Percentiles rank a stretch among this genome's conserved stretches.
Conservation (phyloP, 768 basidiomycete species). For the Mycena albidolilacea region DNA sequence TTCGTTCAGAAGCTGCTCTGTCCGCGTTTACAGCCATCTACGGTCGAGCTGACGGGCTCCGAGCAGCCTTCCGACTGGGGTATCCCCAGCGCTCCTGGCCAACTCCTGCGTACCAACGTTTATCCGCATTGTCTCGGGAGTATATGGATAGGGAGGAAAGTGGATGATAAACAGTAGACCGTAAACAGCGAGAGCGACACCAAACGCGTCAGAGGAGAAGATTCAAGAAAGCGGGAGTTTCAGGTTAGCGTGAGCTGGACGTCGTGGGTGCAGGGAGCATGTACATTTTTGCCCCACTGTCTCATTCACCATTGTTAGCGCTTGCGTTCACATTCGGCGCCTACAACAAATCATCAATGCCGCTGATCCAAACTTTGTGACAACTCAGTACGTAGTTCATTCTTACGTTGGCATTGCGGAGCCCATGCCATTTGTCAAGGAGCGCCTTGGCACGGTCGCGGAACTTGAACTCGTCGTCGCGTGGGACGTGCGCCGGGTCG, state of each 20-base stretch:
- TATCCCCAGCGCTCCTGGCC: no score
- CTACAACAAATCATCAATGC: constrained; percentile 12
- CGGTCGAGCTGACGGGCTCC: no score
- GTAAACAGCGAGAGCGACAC: neutral
- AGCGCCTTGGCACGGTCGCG: constrained; percentile 77
- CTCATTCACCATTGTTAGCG: constrained; percentile 2
- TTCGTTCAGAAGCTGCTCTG: no score
- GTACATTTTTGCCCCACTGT: neutral
- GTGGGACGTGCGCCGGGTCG: constrained; percentile 68
- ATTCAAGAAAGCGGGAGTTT: constrained; percentile 2
- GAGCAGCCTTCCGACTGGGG: no score
- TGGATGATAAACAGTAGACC: constrained; percentile 6
- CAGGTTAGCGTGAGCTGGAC: constrained; percentile 4
- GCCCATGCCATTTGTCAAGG: constrained; percentile 78
- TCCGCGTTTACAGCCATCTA: no score
- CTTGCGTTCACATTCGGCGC: constrained; percentile 3
- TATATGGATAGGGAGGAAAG: constrained; percentile 4
- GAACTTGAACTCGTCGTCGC: constrained; percentile 76
- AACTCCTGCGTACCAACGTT: no score
- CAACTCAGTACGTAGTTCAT: constrained; percentile 6
- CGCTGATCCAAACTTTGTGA: constrained; percentile 7
- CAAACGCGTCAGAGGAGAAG: neutral
- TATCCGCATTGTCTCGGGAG: neutral
- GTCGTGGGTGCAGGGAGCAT: constrained; percentile 5
- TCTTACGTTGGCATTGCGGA: constrained; percentile 54